Evolutionary conservation across 805 yeast genomes (phyloP), one percentile per base, ranked within the genome.

Genomic region (Barnettozyma siamensis): DNA sequence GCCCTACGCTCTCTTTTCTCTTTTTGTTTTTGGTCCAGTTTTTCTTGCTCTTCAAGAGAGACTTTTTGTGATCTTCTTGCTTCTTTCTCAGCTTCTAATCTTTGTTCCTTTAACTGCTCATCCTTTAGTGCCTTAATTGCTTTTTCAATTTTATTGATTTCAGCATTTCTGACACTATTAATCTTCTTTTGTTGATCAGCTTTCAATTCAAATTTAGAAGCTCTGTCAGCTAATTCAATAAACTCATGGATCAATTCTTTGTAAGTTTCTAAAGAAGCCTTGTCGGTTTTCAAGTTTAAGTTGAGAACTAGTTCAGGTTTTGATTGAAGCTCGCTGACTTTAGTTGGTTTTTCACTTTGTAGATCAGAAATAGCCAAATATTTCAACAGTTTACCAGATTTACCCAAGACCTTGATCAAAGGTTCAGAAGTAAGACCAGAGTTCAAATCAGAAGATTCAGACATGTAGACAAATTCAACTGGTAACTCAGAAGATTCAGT

Each of bases 351-450:
- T 38, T 71, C 83, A n/a, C 64, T 53, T 13, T 88, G 80, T 63
- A 86, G 83, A 63, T 93, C 99, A 38, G 96, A 87, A 59, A 88
- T 71, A 33, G 94, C 81, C 46, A 93, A 58, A 57, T 61, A 83
- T 57, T 79, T 77, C 55, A 93, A 65, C 45, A 76, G 64, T 6
- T 67, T 55, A 21, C 66, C 67, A 23, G 74, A 56, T 34, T 65
- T 67, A 12, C 54, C 48, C 44, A 78, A 58, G 24, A 76, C 65
- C 26, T 68, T 67, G 23, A 66, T 63, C 40, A 81, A 59, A 35
- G 72, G 70, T n/a, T 55, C 50, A 39, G 78, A 72, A 50, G 73
- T 70, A 39, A 85, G 65, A 43, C 76, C 66, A 5, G 78, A 87
- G 50, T 82, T 88, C 66, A 86, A 71, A 60, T 91, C 98, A 46